Evolutionary conservation across 2,329 filamentous ascomycete genomes (phyloP).

Genomic region (Penicillium sp.): DNA sequence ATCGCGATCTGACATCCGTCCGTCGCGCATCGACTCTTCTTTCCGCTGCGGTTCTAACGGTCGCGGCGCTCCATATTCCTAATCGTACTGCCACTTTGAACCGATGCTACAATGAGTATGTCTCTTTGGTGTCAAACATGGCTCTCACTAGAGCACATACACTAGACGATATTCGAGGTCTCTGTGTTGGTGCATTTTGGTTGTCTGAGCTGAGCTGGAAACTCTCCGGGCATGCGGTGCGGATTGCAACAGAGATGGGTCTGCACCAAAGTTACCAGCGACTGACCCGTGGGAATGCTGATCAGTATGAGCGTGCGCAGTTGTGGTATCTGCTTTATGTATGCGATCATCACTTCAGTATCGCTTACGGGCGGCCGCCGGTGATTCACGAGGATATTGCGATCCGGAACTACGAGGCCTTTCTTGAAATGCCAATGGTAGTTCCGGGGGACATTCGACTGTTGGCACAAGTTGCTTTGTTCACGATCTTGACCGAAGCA

Average conservation of each 20-base stretch:
- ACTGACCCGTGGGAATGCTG: slow-evolving; percentile 48
- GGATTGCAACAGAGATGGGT: slow-evolving; percentile 59
- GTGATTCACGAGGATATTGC: slow-evolving; percentile 60
- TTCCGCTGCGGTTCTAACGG: slow-evolving; percentile 57
- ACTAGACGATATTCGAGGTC: slow-evolving; percentile 58
- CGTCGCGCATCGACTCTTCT: slow-evolving; percentile 57
- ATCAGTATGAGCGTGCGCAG: slow-evolving; percentile 57
- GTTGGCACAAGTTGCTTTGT: slow-evolving; percentile 58
- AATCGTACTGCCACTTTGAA: slow-evolving; percentile 54
- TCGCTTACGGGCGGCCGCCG: slow-evolving; percentile 60
- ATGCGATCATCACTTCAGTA: slow-evolving; percentile 66
- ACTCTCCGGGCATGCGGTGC: slow-evolving; percentile 59
- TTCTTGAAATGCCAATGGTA: slow-evolving; percentile 54
- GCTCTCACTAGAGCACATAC: slow-evolving; percentile 60
- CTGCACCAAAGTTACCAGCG: slow-evolving; percentile 56
- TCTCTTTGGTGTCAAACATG: slow-evolving; percentile 56
- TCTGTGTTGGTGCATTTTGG: slow-evolving; percentile 64
- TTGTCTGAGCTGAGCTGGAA: slow-evolving; percentile 64
- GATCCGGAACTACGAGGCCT: slow-evolving; percentile 59
- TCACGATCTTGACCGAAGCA: slow-evolving; percentile 59
- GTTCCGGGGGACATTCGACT: slow-evolving; percentile 58
- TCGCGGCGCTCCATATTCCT: slow-evolving; percentile 60
- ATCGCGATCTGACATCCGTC: slow-evolving; percentile 52
- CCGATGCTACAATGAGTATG: slow-evolving; percentile 58
- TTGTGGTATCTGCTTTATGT: slow-evolving; percentile 66